Evolutionary conservation across 2,329 filamentous ascomycete genomes (phyloP).

Genomic region (Helicocarpus griseus): DNA sequence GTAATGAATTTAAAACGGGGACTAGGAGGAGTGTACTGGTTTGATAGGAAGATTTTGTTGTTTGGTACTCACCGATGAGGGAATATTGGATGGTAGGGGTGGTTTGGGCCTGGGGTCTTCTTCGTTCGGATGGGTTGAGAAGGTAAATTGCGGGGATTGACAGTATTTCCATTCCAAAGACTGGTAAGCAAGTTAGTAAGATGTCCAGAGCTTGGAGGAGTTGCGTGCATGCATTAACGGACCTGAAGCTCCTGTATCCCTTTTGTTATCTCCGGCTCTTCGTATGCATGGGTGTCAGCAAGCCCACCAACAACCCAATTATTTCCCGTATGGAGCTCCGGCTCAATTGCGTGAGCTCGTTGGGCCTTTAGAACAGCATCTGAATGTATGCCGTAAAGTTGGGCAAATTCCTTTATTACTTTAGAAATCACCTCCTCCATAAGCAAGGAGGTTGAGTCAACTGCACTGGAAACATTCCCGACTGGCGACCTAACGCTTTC

Average conservation of each 20-base stretch:
- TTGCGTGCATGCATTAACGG: slow-evolving; percentile 17
- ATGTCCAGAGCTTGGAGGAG: not conserved
- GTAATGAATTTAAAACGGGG: not conserved
- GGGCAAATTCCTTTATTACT: slow-evolving; percentile 55
- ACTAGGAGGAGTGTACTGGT: not conserved
- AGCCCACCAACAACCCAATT: slow-evolving; percentile 37
- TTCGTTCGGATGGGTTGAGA: slow-evolving; percentile 52
- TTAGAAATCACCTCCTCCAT: slow-evolving; percentile 40
- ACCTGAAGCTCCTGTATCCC: slow-evolving; percentile 51
- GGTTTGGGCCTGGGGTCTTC: slow-evolving; percentile 50
- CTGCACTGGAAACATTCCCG: slow-evolving; percentile 59
- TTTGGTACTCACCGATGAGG: slow-evolving; percentile 32
- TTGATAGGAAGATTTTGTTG: slow-evolving; percentile 4
- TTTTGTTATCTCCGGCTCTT: slow-evolving; percentile 46
- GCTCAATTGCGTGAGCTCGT: slow-evolving; percentile 24
- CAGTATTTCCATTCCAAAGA: slow-evolving; percentile 61
- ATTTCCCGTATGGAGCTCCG: slow-evolving; percentile 25
- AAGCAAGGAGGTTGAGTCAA: slow-evolving; percentile 40
- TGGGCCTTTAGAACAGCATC: slow-evolving; percentile 26
- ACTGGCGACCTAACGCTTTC: slow-evolving; percentile 84
- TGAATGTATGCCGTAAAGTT: slow-evolving; percentile 49
- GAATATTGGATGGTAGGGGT: slow-evolving; percentile 39
- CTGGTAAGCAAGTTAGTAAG: slow-evolving; percentile 21
- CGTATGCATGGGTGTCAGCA: slow-evolving; percentile 39
- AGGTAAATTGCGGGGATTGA: slow-evolving; percentile 76